Evolutionary conservation across 176 grass and related monocot genomes (phyloP).

Genomic region (Aechmea fasciata): DNA sequence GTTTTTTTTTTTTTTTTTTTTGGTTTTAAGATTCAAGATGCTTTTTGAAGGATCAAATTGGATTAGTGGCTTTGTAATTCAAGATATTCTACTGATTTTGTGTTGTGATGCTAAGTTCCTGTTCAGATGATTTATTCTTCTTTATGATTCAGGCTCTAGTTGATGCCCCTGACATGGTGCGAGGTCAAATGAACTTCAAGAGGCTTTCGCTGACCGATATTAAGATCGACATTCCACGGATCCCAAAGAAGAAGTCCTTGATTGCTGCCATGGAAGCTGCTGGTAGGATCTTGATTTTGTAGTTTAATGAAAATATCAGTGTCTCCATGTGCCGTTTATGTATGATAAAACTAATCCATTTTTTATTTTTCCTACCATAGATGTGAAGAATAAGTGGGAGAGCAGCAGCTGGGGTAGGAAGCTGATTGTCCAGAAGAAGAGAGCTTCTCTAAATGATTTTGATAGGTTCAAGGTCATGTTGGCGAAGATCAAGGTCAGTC

Average conservation of each 20-base stretch:
- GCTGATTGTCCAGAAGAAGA: conserved; percentile 90
- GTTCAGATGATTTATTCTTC: background rate
- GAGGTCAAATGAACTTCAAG: conserved; percentile 96
- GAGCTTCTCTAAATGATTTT: conserved; percentile 85
- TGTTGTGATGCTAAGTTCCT: background rate
- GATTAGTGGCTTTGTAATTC: too few relatives aligned
- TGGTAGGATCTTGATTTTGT: conserved; percentile 11
- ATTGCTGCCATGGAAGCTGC: conserved; percentile 43
- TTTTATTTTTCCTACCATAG: conserved; percentile 18
- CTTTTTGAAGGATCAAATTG: too few relatives aligned
- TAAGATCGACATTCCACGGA: conserved; percentile 41
- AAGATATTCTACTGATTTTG: too few relatives aligned
- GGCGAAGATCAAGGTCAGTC: conserved; percentile 70
- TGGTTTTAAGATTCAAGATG: too few relatives aligned
- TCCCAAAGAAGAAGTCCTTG: conserved; percentile 45
- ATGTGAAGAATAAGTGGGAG: conserved; percentile 93
- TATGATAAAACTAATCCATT: background rate
- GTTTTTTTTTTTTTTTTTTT: too few relatives aligned
- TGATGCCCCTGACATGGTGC: conserved; percentile 90
- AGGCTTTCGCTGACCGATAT: conserved; percentile 36
- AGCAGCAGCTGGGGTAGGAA: conserved; percentile 96
- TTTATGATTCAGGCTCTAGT: conserved; percentile 59
- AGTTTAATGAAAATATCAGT: background rate
- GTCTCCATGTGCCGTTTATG: background rate
- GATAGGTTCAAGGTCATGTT: conserved; percentile 96